Evolutionary conservation across 208 protist genomes (phyloP).

Genomic region (Trypanosoma mega): DNA sequence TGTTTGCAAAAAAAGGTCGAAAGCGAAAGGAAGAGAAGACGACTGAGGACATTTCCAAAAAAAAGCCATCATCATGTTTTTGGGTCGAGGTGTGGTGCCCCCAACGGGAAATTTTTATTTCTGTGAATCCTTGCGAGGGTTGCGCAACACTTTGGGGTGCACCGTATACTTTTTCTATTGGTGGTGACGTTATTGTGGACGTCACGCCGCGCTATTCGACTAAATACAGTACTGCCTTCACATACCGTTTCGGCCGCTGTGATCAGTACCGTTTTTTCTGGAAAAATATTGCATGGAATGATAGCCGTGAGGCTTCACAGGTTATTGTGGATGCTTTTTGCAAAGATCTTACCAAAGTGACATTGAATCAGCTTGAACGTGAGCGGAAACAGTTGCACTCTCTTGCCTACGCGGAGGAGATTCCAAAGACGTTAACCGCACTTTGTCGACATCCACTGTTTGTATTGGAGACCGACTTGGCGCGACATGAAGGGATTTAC

Average conservation of each 20-base stretch:
- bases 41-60: conserved; percentile 34
- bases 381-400: conserved; percentile 74
- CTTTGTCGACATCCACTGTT: conserved; percentile 84
- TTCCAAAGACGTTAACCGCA: conserved; percentile 77
- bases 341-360: conserved; percentile 25
- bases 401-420: conserved; percentile 75
- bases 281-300: conserved; percentile 75
- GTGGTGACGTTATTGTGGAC: conserved; percentile 66
- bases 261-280: conserved; percentile 75
- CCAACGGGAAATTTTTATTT: conserved; percentile 72
- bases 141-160: conserved; percentile 81
- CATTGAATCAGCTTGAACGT: conserved; percentile 34
- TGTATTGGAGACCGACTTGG: conserved; percentile 76
- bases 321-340: conserved; percentile 65
- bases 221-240: conserved; percentile 73
- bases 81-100: conserved; percentile 90
- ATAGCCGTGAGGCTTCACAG: conserved; percentile 73
- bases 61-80: conserved; percentile 71
- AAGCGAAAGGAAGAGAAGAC: conserved; percentile 9
- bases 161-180: conserved; percentile 80
- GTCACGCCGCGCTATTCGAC: conserved; percentile 81
- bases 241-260: conserved; percentile 54
- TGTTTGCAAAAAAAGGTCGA: conserved; percentile 27
- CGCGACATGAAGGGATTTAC: conserved; percentile 77
- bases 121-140: conserved; percentile 77